Base-by-base conservation (phyloP, 1,284 basidiomycete species). In the Leccinum fallax region DNA sequence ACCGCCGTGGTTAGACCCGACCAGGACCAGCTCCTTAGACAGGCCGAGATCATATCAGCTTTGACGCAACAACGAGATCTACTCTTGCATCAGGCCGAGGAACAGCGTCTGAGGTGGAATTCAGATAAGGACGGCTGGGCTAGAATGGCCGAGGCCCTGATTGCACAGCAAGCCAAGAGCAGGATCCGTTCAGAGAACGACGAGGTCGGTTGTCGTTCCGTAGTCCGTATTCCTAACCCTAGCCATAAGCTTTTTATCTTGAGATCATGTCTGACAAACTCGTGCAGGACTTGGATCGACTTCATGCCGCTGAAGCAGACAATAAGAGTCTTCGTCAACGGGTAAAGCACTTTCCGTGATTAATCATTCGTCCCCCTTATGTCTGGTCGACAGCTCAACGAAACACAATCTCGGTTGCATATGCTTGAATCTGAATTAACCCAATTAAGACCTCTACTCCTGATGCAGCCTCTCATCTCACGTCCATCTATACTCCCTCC, bases 91-190 rank as follows among this genome's bases (percentile, higher is more conserved):
- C 80, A 84, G 56, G 75, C 79, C 7, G 79, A 82, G 51, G 84
- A 87, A 56, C 85, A 88, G 58, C 79, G 79, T n/a, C 77, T 77
- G 8, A 78, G 82, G 46, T 88, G 85, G 85, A 74, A 82, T 38
- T 80, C 83, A 0, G 88, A 89, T 69, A 79, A 81, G 64, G 83
- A 84, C 7, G 78, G 80, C 4, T 90, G 86, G 83, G 80, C 80
- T 13, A 78, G 88, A 58, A 83, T 81, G 62, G 82, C 85, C 0
- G 88, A 90, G 63, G 87, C 86, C 6, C 77, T 91, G 48, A 78
- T 88, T 59, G 71, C 76, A 1, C 83, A 83, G 60, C 77, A 80
- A 49, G 76, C 77, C 57, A 80, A 77, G 56, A 77, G 76, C 24
- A 63, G 65, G 34, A 68, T 72, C 16, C 68, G 67, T 9, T 58